These are phyloP conservation scores for Brassica hybrid DNA, from an alignment of 441 rosid species.

Conservation along the genomic window DNA sequence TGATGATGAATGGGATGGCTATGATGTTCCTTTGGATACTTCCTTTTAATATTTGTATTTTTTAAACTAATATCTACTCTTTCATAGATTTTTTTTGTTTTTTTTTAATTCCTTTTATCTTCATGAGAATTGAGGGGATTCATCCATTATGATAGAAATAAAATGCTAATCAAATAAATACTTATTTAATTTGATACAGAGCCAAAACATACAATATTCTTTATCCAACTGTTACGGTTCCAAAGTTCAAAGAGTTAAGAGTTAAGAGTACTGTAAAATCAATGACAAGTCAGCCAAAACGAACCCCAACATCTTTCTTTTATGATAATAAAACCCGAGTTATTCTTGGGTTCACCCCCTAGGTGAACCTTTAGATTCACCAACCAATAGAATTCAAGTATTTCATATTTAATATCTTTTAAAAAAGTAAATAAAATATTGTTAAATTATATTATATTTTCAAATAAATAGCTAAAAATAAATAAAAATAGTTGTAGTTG, in stretches of 20 bases:
- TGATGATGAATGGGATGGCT: conserved; percentile 65
- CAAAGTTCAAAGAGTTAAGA: conserved; percentile 11
- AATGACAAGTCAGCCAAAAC: conserved; percentile 14
- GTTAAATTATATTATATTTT: too few species aligned
- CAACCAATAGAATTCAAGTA: too few species aligned
- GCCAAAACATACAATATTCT: too few species aligned
- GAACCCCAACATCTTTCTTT: conserved; percentile 10
- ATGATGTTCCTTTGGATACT: conserved; percentile 63
- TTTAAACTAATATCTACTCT: conserved; percentile 9
- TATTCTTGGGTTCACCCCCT: too few species aligned
- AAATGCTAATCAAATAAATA: background rate
- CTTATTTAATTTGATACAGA: too few species aligned
- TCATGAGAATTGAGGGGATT: conserved; percentile 15
- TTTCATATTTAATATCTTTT: too few species aligned
- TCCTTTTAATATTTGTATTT: conserved; percentile 48
- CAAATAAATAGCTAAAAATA: too few species aligned
- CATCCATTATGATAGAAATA: conserved; percentile 18
- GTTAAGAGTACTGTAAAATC: conserved; percentile 8
- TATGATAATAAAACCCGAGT: too few species aligned
- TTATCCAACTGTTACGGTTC: background rate
- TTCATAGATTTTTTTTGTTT: too few species aligned
- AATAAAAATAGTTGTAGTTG: too few species aligned
- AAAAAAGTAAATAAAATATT: too few species aligned
- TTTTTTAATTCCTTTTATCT: background rate
- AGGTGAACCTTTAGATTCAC: too few species aligned